Percentiles rank a stretch among this genome's conserved stretches.
Evolutionary conservation across 345 rosid genomes (phyloP).

Genomic region (Ailanthus altissimus): DNA sequence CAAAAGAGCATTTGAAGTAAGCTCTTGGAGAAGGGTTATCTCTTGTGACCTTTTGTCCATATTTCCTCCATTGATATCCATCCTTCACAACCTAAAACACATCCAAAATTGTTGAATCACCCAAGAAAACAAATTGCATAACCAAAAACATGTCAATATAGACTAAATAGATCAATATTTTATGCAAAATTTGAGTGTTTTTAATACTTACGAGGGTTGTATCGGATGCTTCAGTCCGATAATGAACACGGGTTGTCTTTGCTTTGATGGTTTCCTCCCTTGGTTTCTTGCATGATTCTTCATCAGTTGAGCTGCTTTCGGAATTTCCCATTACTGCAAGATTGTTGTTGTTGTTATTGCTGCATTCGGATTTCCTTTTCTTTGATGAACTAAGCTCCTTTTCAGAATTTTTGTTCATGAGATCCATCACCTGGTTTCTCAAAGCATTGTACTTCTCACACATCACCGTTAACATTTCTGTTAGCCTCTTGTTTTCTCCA

Average conservation of each 20-base stretch:
- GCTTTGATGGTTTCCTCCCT: conserved; percentile 75
- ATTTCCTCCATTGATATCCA: conserved; percentile 99
- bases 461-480: conserved; percentile 72
- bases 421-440: conserved; percentile 58
- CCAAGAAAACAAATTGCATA: not conserved
- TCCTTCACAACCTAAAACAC: conserved; percentile 75
- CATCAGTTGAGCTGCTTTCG: conserved; percentile 91
- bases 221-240: conserved; percentile 72
- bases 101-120: not conserved
- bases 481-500: conserved; percentile 84
- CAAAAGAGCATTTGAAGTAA: conserved; percentile 95
- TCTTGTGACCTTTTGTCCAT: conserved; percentile 99
- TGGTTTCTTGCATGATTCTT: conserved; percentile 74
- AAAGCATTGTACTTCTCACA: conserved; percentile 77
- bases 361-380: conserved; percentile 73
- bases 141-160: not conserved
- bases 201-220: conserved; percentile 67
- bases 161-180: not conserved
- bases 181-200: not conserved
- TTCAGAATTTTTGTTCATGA: conserved; percentile 46
- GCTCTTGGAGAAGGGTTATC: conserved; percentile 98
- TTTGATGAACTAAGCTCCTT: conserved; percentile 56
- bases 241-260: conserved; percentile 59
- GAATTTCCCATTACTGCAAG: conserved; percentile 49
- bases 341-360: conserved; percentile 32